Evolutionary conservation across 805 yeast species (phyloP).

Genomic region (Kodamaea sagamina): DNA sequence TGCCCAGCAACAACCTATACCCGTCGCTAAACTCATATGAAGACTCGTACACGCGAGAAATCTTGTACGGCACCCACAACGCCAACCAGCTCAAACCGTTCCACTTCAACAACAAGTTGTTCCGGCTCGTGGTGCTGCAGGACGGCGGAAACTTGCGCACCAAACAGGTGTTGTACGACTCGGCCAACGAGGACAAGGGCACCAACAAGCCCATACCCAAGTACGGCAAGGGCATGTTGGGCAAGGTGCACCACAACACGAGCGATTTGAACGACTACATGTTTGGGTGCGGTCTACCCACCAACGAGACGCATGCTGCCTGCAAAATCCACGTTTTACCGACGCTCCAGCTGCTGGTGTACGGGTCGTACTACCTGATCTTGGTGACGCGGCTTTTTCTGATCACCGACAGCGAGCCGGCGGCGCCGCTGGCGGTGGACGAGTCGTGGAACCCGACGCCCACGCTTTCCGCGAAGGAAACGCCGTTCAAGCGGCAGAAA

Average conservation of each 20-base stretch:
- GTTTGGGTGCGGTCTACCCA: constrained; percentile 59
- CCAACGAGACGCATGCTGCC: constrained; percentile 44
- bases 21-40: constrained; percentile 35
- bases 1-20: constrained; percentile 1
- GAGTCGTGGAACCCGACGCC: constrained; percentile 47
- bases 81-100: constrained; percentile 28
- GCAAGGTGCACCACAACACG: constrained; percentile 37
- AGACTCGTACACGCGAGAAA: constrained; percentile 47
- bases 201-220: background rate
- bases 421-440: constrained; percentile 5
- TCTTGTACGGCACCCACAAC: constrained; percentile 46
- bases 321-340: constrained; percentile 54
- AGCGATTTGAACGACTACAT: constrained; percentile 51
- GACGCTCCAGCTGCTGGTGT: constrained; percentile 33
- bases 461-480: constrained; percentile 30
- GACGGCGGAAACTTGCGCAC: constrained; percentile 51
- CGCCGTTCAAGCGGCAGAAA: background rate
- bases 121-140: constrained; percentile 50
- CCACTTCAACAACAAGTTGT: constrained; percentile 31
- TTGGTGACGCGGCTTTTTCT: constrained; percentile 49
- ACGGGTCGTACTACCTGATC: constrained; percentile 35
- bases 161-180: constrained; percentile 52
- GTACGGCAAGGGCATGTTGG: constrained; percentile 18
- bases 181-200: constrained; percentile 28
- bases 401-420: constrained; percentile 19